A percentile compares a stretch with the other conserved stretches of the same genome.
Evolutionary conservation across 345 rosid genomes (phyloP).

Genomic region (Linum tenue): DNA sequence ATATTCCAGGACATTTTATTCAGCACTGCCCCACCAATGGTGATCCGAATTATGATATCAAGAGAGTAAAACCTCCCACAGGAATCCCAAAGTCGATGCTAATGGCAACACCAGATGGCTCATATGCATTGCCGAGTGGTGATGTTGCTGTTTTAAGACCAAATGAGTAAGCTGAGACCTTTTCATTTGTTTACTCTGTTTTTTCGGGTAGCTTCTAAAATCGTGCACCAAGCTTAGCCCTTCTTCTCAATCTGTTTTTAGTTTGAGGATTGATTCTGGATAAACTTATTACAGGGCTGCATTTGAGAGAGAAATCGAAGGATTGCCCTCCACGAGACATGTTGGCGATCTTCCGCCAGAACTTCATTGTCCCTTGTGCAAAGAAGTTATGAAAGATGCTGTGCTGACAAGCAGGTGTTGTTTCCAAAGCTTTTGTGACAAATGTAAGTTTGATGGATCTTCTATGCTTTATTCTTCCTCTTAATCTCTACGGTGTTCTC

Average conservation of each 20-base stretch:
- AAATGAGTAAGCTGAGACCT: slow-evolving; percentile 58
- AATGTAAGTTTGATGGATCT: slow-evolving; percentile 37
- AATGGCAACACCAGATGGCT: slow-evolving; percentile 88
- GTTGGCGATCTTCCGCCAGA: slow-evolving; percentile 97
- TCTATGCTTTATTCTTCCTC: background rate
- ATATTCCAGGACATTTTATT: slow-evolving; percentile 76
- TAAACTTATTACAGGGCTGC: slow-evolving; percentile 56
- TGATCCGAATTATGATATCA: slow-evolving; percentile 82
- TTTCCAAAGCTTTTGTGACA: slow-evolving; percentile 75
- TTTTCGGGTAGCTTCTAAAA: slow-evolving; percentile 4
- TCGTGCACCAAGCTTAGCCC: background rate
- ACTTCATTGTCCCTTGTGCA: slow-evolving; percentile 91
- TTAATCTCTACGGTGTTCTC: background rate
- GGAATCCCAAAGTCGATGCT: slow-evolving; percentile 99
- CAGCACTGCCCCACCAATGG: slow-evolving; percentile 99
- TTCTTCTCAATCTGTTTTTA: background rate
- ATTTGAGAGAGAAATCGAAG: slow-evolving; percentile 92
- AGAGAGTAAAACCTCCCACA: slow-evolving; percentile 87
- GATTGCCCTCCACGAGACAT: slow-evolving; percentile 79
- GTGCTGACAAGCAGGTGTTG: slow-evolving; percentile 93
- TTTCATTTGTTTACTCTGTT: background rate
- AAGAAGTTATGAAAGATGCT: slow-evolving; percentile 89
- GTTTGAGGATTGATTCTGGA: slow-evolving; percentile 5
- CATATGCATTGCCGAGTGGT: slow-evolving; percentile 95
- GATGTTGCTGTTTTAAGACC: slow-evolving; percentile 91